Evolutionary conservation across 306 rosid species (phyloP), one percentile per base, ranked within the genome.

Genomic region (Pueraria montana): DNA sequence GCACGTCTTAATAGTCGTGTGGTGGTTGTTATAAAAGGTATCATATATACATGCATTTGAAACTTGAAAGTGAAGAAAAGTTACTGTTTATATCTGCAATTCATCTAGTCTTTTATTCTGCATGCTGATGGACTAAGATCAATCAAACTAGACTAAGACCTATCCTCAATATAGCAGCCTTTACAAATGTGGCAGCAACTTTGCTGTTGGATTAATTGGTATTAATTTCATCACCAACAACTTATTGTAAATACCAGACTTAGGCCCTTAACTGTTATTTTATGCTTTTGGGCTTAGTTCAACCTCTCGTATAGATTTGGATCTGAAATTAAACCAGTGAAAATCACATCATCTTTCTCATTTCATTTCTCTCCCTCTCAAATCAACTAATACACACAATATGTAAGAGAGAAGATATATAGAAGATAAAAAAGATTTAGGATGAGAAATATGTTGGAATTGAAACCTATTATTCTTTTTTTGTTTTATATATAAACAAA

Each of bases 101-200:
- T 27, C 42, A 32, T 64, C 11, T 26, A 62, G 1, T 14, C 2
- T 5, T 30, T 13, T 18, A 27, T 64, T 64, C 23, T 30, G n/a
- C n/a, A n/a, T 34, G 48, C 3, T 65, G 14, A 65, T 64, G 70
- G 72, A 65, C 48, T 65, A 65, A 32, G 72, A 8, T 65, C 72
- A 65, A 65, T 65, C 72, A 65, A 10, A 65, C 8, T 3, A 17
- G 48, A 32, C 1, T 64, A 0, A 20, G 48, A 65, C 72, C 72
- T 17, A 34, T 65, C 16, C 23, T 36, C 48, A 36, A 6, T 27
- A 1, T 65, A 34, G 26, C 72, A 34, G 72, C 72, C 72, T 65
- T 65, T 34, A 65, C 24, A 65, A 65, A 17, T 65, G 46, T 65
- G 24, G 26, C 71, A 65, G 46, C 2, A 34, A 65, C 72, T 34